A percentile compares a stretch with the other conserved stretches of the same genome.
Evolutionary conservation across 805 yeast genomes (phyloP).

Genomic region (Metschnikowia anglica): DNA sequence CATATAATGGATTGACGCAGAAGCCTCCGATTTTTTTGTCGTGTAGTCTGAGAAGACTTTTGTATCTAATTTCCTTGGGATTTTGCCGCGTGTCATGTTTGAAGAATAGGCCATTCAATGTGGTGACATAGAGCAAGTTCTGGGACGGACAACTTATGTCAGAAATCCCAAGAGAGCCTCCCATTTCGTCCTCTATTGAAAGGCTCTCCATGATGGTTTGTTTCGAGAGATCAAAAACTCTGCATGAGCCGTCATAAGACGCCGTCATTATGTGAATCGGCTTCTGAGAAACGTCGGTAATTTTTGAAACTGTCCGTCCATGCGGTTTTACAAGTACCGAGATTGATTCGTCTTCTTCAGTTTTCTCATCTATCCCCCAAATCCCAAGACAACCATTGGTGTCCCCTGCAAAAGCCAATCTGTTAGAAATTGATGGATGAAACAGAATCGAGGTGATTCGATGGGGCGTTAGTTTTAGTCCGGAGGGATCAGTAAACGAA

Average conservation of each 20-base stretch:
- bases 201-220: slow-evolving; percentile 54
- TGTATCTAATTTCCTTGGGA: slow-evolving; percentile 27
- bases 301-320: slow-evolving; percentile 66
- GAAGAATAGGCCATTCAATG: slow-evolving; percentile 77
- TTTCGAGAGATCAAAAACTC: slow-evolving; percentile 65
- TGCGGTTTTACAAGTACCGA: slow-evolving; percentile 72
- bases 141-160: slow-evolving; percentile 59
- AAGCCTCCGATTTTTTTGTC: slow-evolving; percentile 94
- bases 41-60: slow-evolving; percentile 58
- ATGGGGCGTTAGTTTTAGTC: slow-evolving; percentile 56
- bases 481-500: slow-evolving; percentile 4
- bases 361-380: slow-evolving; percentile 69
- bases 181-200: slow-evolving; percentile 50
- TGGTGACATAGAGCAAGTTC: slow-evolving; percentile 66
- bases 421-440: slow-evolving; percentile 68
- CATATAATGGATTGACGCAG: slow-evolving; percentile 65
- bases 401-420: slow-evolving; percentile 82
- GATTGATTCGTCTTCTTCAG: slow-evolving; percentile 44
- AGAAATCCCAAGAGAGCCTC: slow-evolving; percentile 59
- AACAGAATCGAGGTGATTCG: slow-evolving; percentile 72
- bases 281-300: slow-evolving; percentile 51
- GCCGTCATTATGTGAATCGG: slow-evolving; percentile 61
- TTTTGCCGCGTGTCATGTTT: slow-evolving; percentile 63
- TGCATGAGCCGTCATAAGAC: slow-evolving; percentile 86
- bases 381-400: slow-evolving; percentile 83